phyloP scores from a whole-genome alignment of 2,329 filamentous ascomycete genomes.

The Alternaria sp. region DNA sequence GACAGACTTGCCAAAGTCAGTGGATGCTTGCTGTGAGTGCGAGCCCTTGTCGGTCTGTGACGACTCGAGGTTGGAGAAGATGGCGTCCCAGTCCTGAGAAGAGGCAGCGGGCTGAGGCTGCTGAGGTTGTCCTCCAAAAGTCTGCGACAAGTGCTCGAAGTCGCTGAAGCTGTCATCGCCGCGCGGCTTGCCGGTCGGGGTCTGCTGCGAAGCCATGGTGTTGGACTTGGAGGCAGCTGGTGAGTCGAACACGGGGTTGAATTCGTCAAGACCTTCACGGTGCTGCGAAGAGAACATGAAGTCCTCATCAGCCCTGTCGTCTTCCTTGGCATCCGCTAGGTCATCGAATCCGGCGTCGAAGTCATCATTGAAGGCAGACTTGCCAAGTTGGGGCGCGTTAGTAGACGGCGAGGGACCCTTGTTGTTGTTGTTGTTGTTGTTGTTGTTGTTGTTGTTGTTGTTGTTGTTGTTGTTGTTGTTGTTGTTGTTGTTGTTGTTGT shows the following conservation, averaged over 20 bases:
- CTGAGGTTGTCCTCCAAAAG: slow-evolving; percentile 52
- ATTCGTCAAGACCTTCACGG: slow-evolving; percentile 76
- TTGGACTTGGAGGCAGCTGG: slow-evolving; percentile 60
- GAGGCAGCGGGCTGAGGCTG: slow-evolving; percentile 52
- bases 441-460: slow-evolving; percentile 38
- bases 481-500: slow-evolving; percentile 45
- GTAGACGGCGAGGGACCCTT: slow-evolving; percentile 39
- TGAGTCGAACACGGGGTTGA: slow-evolving; percentile 83
- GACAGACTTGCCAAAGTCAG: slow-evolving; percentile 49
- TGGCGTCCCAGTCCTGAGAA: slow-evolving; percentile 89
- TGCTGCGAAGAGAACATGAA: slow-evolving; percentile 73
- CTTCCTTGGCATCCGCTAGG: slow-evolving; percentile 84
- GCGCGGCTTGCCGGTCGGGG: slow-evolving; percentile 50
- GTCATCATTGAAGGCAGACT: slow-evolving; percentile 73
- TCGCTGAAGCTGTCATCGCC: slow-evolving; percentile 59
- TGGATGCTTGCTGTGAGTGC: slow-evolving; percentile 43
- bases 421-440: slow-evolving; percentile 45
- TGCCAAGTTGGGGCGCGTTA: slow-evolving; percentile 51
- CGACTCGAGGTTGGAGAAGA: slow-evolving; percentile 83
- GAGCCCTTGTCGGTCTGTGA: slow-evolving; percentile 44
- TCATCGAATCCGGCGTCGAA: slow-evolving; percentile 84
- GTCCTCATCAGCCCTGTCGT: slow-evolving; percentile 75
- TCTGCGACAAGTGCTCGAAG: slow-evolving; percentile 57
- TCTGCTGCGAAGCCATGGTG: slow-evolving; percentile 56
- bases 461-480: slow-evolving; percentile 46